These are phyloP conservation scores for Aspergillus mulundensis DNA, from an alignment of 495 filamentous ascomycete species.

Conservation along the genomic window DNA sequence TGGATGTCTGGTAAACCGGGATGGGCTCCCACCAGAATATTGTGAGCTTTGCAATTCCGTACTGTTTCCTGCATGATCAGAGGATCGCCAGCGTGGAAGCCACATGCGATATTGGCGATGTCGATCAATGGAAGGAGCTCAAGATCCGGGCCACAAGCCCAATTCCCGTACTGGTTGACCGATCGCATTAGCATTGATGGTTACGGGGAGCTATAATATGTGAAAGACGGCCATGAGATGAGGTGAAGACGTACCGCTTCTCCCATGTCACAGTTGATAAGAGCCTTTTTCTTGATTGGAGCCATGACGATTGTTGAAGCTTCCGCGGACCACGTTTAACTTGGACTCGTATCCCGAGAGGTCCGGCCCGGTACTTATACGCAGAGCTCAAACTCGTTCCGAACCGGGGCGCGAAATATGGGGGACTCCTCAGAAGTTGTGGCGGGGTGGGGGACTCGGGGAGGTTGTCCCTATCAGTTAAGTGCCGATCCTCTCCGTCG, in stretches of 20 bases:
- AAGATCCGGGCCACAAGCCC: conserved; percentile 48
- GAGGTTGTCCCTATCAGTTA: not conserved
- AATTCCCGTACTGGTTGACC: conserved; percentile 38
- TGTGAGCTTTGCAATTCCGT: conserved; percentile 49
- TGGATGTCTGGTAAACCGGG: conserved; percentile 59
- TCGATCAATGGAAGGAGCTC: conserved; percentile 57
- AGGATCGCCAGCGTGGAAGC: conserved; percentile 54
- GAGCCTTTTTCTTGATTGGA: conserved; percentile 44
- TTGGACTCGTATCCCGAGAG: not conserved
- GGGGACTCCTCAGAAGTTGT: not conserved
- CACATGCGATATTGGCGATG: conserved; percentile 61
- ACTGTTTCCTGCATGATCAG: conserved; percentile 58
- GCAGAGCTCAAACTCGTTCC: not conserved
- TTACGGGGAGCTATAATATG: not conserved
- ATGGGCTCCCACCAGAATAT: conserved; percentile 54
- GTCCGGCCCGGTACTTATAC: not conserved
- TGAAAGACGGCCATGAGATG: not conserved
- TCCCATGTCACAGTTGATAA: conserved; percentile 51
- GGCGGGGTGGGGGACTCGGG: not conserved
- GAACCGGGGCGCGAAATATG: not conserved
- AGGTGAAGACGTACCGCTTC: conserved; percentile 32
- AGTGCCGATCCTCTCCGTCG: not conserved
- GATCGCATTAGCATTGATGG: not conserved
- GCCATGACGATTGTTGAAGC: conserved; percentile 25
- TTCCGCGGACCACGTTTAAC: not conserved